Conservation (phyloP, 805 yeast genomes). For the Maudiozyma barnettii region DNA sequence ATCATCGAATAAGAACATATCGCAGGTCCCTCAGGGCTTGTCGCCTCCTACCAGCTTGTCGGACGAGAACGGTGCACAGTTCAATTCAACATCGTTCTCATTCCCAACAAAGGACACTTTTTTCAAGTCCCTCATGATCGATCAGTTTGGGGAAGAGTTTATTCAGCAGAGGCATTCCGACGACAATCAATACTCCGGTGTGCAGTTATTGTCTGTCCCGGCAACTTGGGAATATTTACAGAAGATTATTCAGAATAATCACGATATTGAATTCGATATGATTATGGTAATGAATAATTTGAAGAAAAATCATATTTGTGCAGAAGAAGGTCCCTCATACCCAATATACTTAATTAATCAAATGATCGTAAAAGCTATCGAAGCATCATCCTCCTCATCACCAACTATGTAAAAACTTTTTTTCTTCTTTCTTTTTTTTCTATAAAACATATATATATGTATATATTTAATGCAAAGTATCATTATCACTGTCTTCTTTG, state of each 20-base stretch:
- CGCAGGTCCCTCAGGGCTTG: conserved; percentile 4
- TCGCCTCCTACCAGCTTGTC: neutral
- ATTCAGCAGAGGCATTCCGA: neutral
- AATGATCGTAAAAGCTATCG: conserved; percentile 5
- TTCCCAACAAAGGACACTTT: conserved; percentile 26
- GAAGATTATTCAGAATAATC: conserved; percentile 37
- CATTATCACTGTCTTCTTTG: neutral
- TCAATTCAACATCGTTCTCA: conserved; percentile 12
- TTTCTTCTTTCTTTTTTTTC: neutral
- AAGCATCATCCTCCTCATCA: neutral
- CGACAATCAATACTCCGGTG: conserved; percentile 15
- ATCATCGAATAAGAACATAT: neutral
- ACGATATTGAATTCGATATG: conserved; percentile 38
- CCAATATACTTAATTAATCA: conserved; percentile 14
- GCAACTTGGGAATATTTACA: conserved; percentile 79
- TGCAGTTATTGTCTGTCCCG: conserved; percentile 53
- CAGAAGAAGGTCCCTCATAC: conserved; percentile 52
- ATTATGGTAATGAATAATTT: conserved; percentile 46
- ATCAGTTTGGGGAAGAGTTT: neutral
- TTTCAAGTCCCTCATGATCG: conserved; percentile 15
- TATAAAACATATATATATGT: neutral
- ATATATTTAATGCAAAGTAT: neutral
- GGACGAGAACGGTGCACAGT: neutral
- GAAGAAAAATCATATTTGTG: conserved; percentile 63
- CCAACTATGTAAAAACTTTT: too few species aligned